Base-by-base conservation (phyloP, 768 basidiomycete genomes). In the Tricholoma terreum region DNA sequence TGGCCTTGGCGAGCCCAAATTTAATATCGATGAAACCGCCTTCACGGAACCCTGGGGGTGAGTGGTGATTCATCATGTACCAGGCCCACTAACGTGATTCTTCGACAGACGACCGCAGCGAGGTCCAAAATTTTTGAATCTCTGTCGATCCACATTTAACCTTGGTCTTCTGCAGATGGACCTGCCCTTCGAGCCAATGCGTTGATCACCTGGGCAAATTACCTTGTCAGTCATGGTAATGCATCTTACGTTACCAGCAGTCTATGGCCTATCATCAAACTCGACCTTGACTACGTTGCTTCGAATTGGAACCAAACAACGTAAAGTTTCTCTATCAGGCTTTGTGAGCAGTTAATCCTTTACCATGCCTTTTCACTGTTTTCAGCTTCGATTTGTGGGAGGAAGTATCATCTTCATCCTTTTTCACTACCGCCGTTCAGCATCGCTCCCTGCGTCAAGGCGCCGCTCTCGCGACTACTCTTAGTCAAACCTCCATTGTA, bases 361-460 rank as follows among this genome's bases (percentile, higher is more conserved):
- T 50, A n/a, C n/a, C n/a, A n/a, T 15, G 49, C 45, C 17, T 73
- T 83, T 55, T 63, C 75, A 56, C 74, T 14, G n/a, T n/a, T n/a
- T 11, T 15, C 52, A 86, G 84, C 1, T 89, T 85, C 65, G 88
- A 91, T 67, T 74, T 90, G 0, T 90, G 89, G 88, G 88, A 90
- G 66, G 87, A 90, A 69, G 70, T 90, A 40, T 64, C 72, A 4
- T 87, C 87, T 0, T 84, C 84, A 15, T 90, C 89, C 4, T 94
- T 90, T 77, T 94, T 90, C 70, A 93, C 92, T 8, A 84, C 88
- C 0, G 86, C 87, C 3, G 84, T 87, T 0, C 91, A 92, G 61
- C 89, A 92, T 66, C 84, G 87, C 22, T 78, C 90, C 11, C 74
- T 92, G 38, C 85, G 85, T 33, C 79, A 89, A 65, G 90, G 90